Conservation (phyloP, 2,329 filamentous ascomycete species). For the Grosmannia penicillata region DNA sequence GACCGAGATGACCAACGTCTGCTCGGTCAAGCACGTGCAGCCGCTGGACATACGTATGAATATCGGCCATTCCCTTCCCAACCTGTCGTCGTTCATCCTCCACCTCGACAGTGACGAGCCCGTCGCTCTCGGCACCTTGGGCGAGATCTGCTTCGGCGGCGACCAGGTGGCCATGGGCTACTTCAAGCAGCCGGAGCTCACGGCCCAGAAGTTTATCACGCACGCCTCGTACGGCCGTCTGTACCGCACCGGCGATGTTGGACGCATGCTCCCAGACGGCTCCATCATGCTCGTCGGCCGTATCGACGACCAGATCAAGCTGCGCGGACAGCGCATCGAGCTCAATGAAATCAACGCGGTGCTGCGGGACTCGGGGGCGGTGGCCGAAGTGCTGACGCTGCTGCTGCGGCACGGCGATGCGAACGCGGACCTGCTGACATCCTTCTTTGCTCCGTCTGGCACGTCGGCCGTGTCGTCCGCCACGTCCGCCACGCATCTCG, state of each 20-base stretch:
- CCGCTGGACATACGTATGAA: slow-evolving; percentile 49
- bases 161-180: slow-evolving; percentile 69
- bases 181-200: slow-evolving; percentile 48
- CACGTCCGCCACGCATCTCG: slow-evolving; percentile 17
- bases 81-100: slow-evolving; percentile 61
- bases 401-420: slow-evolving; percentile 29
- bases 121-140: slow-evolving; percentile 56
- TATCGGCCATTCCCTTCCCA: slow-evolving; percentile 59
- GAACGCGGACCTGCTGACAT: slow-evolving; percentile 39
- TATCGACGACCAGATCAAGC: slow-evolving; percentile 66
- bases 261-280: slow-evolving; percentile 62
- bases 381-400: slow-evolving; percentile 50
- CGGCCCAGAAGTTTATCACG: slow-evolving; percentile 49
- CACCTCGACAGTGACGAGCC: slow-evolving; percentile 27
- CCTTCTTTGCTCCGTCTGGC: slow-evolving; percentile 48
- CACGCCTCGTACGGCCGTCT: slow-evolving; percentile 57
- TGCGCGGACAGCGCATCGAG: slow-evolving; percentile 69
- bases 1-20: slow-evolving; percentile 79
- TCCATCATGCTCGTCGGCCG: slow-evolving; percentile 60
- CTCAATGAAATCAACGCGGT: slow-evolving; percentile 57
- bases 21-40: slow-evolving; percentile 54
- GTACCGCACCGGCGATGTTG: slow-evolving; percentile 73
- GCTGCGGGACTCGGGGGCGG: slow-evolving; percentile 34
- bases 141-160: slow-evolving; percentile 78
- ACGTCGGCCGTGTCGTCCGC: background rate